These are phyloP conservation scores for Podila clonocystis DNA, from an alignment of 192 early-diverging fungal species.

Conservation along the genomic window DNA sequence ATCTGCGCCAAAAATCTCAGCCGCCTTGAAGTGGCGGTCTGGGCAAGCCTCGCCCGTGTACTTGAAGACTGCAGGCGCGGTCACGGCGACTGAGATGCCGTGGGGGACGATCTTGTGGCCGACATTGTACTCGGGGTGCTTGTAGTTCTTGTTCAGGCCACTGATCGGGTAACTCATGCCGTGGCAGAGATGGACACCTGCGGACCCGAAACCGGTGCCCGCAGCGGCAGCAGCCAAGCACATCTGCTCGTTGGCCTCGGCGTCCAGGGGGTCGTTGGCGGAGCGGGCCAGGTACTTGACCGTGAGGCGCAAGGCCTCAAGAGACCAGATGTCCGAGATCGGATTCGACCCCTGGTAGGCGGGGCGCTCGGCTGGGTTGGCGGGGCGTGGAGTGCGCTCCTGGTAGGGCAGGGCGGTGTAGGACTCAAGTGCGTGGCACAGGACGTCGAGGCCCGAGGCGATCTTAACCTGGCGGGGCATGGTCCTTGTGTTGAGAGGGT, in stretches of 20 bases:
- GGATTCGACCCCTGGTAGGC: slow-evolving; percentile 95
- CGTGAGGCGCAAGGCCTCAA: slow-evolving; percentile 82
- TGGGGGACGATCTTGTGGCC: slow-evolving; percentile 76
- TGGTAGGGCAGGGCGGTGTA: slow-evolving; percentile 92
- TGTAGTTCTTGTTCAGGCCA: slow-evolving; percentile 84
- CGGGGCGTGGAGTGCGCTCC: slow-evolving; percentile 78
- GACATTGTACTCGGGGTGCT: slow-evolving; percentile 81
- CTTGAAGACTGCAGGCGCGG: slow-evolving; percentile 91
- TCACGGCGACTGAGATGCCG: slow-evolving; percentile 86
- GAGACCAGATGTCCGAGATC: slow-evolving; percentile 92
- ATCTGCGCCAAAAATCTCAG: slow-evolving; percentile 70
- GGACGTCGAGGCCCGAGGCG: slow-evolving; percentile 87
- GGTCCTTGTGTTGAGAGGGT: slow-evolving; percentile 86
- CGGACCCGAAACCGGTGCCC: slow-evolving; percentile 90
- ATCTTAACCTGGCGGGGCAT: slow-evolving; percentile 90
- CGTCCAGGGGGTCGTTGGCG: slow-evolving; percentile 73
- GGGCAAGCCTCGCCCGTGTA: slow-evolving; percentile 84
- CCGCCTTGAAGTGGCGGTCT: slow-evolving; percentile 88
- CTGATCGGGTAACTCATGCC: slow-evolving; percentile 71
- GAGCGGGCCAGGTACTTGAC: slow-evolving; percentile 81
- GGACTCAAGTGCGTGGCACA: slow-evolving; percentile 92
- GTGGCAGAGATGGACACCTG: slow-evolving; percentile 79
- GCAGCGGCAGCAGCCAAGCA: slow-evolving; percentile 90
- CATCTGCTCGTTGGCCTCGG: slow-evolving; percentile 78
- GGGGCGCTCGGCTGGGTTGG: slow-evolving; percentile 84